These are phyloP conservation scores for Endoconidiophora polonica DNA, from an alignment of 2,329 filamentous ascomycete species.

Conservation along the genomic window DNA sequence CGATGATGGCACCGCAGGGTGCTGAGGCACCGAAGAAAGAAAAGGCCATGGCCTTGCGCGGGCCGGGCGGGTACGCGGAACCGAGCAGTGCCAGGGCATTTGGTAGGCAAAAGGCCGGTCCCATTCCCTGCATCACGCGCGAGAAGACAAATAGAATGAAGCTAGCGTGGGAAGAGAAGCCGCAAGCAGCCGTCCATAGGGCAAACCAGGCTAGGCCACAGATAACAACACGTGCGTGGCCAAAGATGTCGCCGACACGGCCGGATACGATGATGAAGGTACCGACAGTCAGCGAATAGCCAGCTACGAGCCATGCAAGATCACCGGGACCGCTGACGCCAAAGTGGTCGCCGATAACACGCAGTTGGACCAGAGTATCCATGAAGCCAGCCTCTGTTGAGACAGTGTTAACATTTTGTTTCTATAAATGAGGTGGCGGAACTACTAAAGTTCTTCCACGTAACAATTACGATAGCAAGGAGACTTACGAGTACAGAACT, in stretches of 20 bases:
- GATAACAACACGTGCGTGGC: conserved; percentile 38
- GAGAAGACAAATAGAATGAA: conserved; percentile 22
- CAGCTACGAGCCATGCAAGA: conserved; percentile 40
- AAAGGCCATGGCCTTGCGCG: conserved; percentile 44
- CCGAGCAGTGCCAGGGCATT: conserved; percentile 48
- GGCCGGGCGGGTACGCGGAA: conserved; percentile 36
- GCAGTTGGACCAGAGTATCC: conserved; percentile 28
- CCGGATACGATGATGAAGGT: conserved; percentile 42
- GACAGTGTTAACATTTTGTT: neutral
- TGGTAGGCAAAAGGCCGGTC: conserved; percentile 44
- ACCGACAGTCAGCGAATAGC: conserved; percentile 37
- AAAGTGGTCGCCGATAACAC: conserved; percentile 23
- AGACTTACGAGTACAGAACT: conserved; percentile 24
- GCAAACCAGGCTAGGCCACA: conserved; percentile 38
- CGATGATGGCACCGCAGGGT: conserved; percentile 29
- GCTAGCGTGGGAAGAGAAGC: conserved; percentile 28
- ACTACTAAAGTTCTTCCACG: neutral
- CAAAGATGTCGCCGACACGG: conserved; percentile 39
- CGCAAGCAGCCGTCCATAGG: conserved; percentile 33
- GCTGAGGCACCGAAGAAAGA: conserved; percentile 30
- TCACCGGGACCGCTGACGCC: conserved; percentile 25
- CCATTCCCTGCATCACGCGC: conserved; percentile 42
- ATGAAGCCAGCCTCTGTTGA: conserved; percentile 21
- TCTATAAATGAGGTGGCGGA: neutral
- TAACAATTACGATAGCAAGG: neutral